Conservation (phyloP, 1,284 basidiomycete genomes). For the Puccinia novopanici region DNA sequence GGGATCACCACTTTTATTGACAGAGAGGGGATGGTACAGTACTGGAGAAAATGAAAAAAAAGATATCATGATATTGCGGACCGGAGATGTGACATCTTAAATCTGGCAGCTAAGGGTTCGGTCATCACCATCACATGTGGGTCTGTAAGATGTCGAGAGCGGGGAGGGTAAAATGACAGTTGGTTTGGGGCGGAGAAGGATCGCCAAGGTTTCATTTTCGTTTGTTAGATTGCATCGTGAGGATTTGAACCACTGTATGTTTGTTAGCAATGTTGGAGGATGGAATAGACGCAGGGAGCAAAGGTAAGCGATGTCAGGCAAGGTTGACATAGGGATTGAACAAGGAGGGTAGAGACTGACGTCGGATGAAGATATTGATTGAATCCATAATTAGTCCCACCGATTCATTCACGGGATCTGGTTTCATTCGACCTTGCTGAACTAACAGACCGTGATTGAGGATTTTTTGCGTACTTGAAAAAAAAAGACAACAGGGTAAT, state of each 20-base stretch:
- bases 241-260: conserved; percentile 38
- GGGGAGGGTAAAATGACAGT: not conserved
- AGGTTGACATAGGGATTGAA: not conserved
- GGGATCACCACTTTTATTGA: not conserved
- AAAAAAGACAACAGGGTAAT: not conserved
- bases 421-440: conserved; percentile 68
- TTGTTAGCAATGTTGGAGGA: not conserved
- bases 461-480: conserved; percentile 63
- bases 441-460: conserved; percentile 74
- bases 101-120: too few species aligned
- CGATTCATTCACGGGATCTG: conserved; percentile 77
- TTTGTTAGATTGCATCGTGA: conserved; percentile 35
- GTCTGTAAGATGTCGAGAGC: not conserved
- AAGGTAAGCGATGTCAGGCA: not conserved
- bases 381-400: conserved; percentile 76
- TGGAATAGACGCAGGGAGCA: not conserved
- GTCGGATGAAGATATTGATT: conserved; percentile 65
- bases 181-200: not conserved
- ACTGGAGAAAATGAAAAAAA: not conserved
- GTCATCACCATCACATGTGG: too few species aligned
- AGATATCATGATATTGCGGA: too few species aligned
- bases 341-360: conserved; percentile 4
- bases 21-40: not conserved
- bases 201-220: not conserved
- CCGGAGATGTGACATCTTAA: too few species aligned